Evolutionary conservation across 306 rosid species (phyloP).

Genomic region (Acacia confusa): DNA sequence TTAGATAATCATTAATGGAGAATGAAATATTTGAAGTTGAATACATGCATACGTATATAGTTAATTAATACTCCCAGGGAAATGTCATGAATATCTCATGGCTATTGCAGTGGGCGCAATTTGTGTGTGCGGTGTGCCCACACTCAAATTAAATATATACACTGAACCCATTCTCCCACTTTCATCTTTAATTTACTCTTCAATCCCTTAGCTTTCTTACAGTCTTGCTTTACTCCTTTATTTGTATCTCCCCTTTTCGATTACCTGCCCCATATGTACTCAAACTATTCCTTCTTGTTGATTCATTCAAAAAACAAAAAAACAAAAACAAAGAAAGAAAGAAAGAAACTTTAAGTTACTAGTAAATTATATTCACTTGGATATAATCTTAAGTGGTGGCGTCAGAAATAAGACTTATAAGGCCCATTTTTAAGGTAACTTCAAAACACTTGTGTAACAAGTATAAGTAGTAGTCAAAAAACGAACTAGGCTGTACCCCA

Average conservation of each 20-base stretch:
- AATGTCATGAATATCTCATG: background rate
- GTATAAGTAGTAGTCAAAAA: too few relatives aligned
- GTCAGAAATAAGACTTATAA: background rate
- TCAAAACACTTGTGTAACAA: too few relatives aligned
- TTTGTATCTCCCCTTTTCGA: background rate
- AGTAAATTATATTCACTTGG: background rate
- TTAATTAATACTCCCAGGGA: background rate
- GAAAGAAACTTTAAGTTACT: too few relatives aligned
- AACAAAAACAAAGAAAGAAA: background rate
- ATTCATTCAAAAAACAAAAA: background rate
- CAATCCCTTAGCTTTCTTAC: background rate
- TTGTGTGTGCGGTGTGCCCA: background rate
- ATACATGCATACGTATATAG: background rate
- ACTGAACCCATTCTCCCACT: background rate
- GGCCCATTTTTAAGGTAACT: too few relatives aligned
- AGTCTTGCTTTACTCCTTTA: background rate
- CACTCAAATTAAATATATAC: background rate
- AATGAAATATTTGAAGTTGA: conserved; percentile 13
- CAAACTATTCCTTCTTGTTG: background rate
- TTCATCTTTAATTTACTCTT: background rate
- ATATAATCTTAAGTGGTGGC: background rate
- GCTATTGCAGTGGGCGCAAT: background rate
- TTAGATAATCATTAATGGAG: background rate
- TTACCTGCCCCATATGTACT: background rate
- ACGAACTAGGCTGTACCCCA: too few relatives aligned